Evolutionary conservation across 768 basidiomycete species (phyloP).

Genomic region (Trametes punicea): DNA sequence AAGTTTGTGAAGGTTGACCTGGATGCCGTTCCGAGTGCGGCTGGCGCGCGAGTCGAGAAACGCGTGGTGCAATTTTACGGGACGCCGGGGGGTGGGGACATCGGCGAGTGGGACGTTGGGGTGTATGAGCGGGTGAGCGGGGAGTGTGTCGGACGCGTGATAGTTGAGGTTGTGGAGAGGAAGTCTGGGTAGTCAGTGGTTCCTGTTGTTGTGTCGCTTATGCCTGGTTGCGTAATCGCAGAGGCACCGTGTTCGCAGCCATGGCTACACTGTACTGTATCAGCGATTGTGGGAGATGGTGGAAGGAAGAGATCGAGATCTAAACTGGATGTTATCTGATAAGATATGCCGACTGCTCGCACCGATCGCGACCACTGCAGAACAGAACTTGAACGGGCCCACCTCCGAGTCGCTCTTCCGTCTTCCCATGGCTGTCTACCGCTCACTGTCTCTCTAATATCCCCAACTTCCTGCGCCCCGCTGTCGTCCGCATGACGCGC

Average conservation of each 20-base stretch:
- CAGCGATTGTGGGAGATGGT: no score
- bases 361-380: background rate
- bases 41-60: conserved; percentile 33
- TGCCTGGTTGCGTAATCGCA: background rate
- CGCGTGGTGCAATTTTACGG: conserved; percentile 58
- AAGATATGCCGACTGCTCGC: background rate
- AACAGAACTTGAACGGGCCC: background rate
- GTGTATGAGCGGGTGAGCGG: conserved; percentile 50
- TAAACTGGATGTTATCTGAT: no score
- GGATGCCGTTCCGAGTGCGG: conserved; percentile 24
- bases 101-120: conserved; percentile 54
- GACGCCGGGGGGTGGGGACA: conserved; percentile 44
- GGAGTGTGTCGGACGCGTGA: conserved; percentile 50
- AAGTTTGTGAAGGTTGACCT: conserved; percentile 53
- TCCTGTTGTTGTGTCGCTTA: background rate
- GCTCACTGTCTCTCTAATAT: background rate
- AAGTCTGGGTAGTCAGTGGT: conserved; percentile 12
- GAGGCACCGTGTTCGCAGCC: no score
- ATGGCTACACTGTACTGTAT: no score
- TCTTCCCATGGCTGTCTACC: background rate
- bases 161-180: conserved; percentile 51
- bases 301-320: no score
- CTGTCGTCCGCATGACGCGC: background rate
- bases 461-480: background rate
- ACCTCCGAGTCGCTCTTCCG: background rate